Conservation (phyloP, 768 basidiomycete species). For the Podaxis mareebaensis region DNA sequence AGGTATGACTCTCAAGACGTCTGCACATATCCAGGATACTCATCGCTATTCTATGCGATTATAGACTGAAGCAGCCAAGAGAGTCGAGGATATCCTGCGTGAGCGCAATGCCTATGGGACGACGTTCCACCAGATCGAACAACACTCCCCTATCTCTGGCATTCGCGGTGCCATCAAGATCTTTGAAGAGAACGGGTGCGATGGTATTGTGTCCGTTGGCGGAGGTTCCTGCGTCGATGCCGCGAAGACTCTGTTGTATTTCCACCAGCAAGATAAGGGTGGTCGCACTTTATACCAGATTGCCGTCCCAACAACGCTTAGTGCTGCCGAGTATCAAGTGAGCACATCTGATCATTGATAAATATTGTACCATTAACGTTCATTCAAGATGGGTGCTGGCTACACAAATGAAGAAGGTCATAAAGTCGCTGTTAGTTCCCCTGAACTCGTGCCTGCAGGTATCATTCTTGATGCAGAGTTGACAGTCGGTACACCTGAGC, state of each 20-base stretch:
- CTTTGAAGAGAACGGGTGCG: conserved; percentile 58
- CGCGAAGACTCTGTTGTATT: conserved; percentile 69
- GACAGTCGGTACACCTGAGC: conserved; percentile 70
- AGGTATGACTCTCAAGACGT: background rate
- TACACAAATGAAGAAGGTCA: conserved; percentile 69
- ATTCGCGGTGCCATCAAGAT: conserved; percentile 56
- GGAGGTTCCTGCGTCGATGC: conserved; percentile 84
- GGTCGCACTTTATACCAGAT: conserved; percentile 62
- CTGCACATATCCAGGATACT: background rate
- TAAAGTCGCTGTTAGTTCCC: conserved; percentile 60
- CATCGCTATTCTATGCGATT: background rate
- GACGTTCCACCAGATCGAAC: conserved; percentile 72
- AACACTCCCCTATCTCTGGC: conserved; percentile 70
- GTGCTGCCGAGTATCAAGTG: conserved; percentile 75
- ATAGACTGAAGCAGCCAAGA: conserved; percentile 62
- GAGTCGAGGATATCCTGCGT: conserved; percentile 56
- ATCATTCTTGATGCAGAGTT: conserved; percentile 79
- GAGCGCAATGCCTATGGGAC: conserved; percentile 59
- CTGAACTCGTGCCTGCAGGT: conserved; percentile 63
- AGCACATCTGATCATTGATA: conserved; percentile 18
- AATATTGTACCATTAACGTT: conserved; percentile 5
- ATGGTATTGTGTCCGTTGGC: conserved; percentile 72
- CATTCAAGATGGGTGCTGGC: conserved; percentile 59
- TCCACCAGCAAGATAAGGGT: conserved; percentile 56
- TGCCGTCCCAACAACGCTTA: conserved; percentile 80